Evolutionary conservation across 371 early-diverging fungal species (phyloP), one percentile per base, ranked within the genome.

Genomic region (Syncephalis plumigaleata): DNA sequence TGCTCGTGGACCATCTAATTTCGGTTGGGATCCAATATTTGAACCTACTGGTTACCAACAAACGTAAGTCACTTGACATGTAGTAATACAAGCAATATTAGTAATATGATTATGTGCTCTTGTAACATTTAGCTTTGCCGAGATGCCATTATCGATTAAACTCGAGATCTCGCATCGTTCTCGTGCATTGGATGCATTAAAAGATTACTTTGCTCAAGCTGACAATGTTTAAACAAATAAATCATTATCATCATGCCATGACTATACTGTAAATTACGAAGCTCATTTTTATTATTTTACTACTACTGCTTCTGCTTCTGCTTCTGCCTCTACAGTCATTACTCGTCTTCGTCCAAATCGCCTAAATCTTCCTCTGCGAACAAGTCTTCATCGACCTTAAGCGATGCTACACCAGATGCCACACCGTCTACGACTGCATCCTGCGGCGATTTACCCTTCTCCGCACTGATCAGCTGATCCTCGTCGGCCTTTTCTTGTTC

Each of bases 21-120:
- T 94, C 68, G 97, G 97, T 16, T 96, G 97, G 97, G 93, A 94
- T 69, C 84, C 92, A 3, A 68, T 89, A 22, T 95, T 96, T 58
- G 65, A 82, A 64, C 93, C 95, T 13, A 75, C 77, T 46, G 94
- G 91, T 9, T 78, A 68, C 52, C 66, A 77, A 38, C 48, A 65
- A 53, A 87, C 87, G 68, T 73, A 63, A 53, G 61, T 43, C 26
- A 31, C 7, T 31, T 27, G 17, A 27, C 36, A 25, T n/a, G n/a
- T n/a, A n/a, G 22, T 9, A 26, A 40, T 16, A 17, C n/a, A n/a
- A n/a, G n/a, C n/a, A n/a, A n/a, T n/a, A n/a, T n/a, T n/a, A n/a
- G n/a, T n/a, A n/a, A n/a, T n/a, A n/a, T n/a, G n/a, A n/a, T n/a
- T n/a, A n/a, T n/a, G n/a, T n/a, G n/a, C n/a, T n/a, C n/a, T n/a